phyloP scores from a whole-genome alignment of 164 flowering plant species.

The Dillenia suffruticosa region DNA sequence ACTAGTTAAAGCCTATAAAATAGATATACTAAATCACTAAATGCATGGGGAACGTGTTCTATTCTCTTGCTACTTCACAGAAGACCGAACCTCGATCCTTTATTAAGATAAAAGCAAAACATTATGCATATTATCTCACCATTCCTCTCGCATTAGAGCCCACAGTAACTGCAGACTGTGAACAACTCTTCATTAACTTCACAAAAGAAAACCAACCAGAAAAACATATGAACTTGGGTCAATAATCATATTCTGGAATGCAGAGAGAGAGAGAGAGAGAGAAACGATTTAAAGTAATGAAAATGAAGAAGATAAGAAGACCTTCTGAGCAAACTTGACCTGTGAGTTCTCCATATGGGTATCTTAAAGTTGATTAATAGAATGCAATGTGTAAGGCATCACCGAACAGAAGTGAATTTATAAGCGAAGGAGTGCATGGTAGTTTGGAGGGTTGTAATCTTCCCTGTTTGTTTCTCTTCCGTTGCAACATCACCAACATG shows the following conservation, averaged over 20 bases:
- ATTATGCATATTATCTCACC: conserved; percentile 9
- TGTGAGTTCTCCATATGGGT: conserved; percentile 3
- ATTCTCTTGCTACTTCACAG: too few species aligned
- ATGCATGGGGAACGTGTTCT: too few species aligned
- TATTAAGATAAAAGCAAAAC: too few species aligned
- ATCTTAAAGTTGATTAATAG: not conserved
- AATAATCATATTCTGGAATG: not conserved
- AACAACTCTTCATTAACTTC: conserved; percentile 22
- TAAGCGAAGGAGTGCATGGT: not conserved
- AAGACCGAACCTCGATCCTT: too few species aligned
- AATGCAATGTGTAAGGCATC: not conserved
- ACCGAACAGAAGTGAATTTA: conserved; percentile 9
- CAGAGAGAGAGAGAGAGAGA: not conserved
- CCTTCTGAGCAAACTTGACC: conserved; percentile 27
- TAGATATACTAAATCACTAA: too few species aligned
- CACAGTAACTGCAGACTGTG: conserved; percentile 22
- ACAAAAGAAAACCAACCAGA: conserved; percentile 1
- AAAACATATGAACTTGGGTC: not conserved
- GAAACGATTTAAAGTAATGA: not conserved
- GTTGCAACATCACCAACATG: conserved; percentile 35
- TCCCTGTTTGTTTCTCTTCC: conserved; percentile 14
- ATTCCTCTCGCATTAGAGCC: conserved; percentile 18
- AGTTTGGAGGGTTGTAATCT: conserved; percentile 32
- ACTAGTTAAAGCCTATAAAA: not conserved
- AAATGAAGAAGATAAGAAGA: not conserved